Percentiles rank a stretch among this genome's conserved stretches.
Conservation (phyloP, 2,329 filamentous ascomycete genomes). For the Talaromyces marneffei region DNA sequence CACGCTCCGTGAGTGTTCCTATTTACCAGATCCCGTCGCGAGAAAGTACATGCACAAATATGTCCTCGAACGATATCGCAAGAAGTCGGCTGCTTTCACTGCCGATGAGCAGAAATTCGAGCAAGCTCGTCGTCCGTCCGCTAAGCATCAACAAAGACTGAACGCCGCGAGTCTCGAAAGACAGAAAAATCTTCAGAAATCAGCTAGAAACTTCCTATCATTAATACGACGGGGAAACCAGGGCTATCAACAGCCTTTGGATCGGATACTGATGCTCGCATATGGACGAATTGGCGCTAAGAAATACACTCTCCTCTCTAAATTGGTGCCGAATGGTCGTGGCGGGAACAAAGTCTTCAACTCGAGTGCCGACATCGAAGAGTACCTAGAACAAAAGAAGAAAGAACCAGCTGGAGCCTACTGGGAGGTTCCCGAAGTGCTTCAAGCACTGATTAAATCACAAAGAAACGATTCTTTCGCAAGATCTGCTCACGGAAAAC, state of each 20-base stretch:
- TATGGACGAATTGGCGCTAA: constrained; percentile 54
- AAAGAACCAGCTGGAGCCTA: constrained; percentile 21
- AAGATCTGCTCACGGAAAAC: constrained; percentile 20
- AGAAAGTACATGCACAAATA: constrained; percentile 46
- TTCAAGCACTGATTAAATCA: constrained; percentile 30
- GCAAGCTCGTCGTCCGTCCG: not conserved
- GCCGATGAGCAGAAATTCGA: not conserved
- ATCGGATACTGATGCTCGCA: constrained; percentile 48
- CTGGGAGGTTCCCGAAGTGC: constrained; percentile 31
- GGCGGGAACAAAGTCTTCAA: constrained; percentile 5
- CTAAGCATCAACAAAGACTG: not conserved
- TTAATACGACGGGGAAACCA: constrained; percentile 49
- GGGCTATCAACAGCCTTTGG: constrained; percentile 47
- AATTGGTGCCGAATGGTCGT: constrained; percentile 26
- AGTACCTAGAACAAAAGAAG: not conserved
- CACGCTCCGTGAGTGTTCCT: constrained; percentile 54
- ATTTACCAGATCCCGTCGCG: constrained; percentile 54
- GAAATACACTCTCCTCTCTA: constrained; percentile 43
- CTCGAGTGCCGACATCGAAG: constrained; percentile 10
- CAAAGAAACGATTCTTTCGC: constrained; percentile 29
- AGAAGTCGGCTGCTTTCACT: constrained; percentile 15
- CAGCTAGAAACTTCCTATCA: constrained; percentile 36
- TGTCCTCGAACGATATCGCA: constrained; percentile 45
- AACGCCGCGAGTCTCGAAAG: constrained; percentile 15
- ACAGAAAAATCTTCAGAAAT: constrained; percentile 21